Conservation (phyloP, 257 asterid genomes). For the Solanum microdontum region DNA sequence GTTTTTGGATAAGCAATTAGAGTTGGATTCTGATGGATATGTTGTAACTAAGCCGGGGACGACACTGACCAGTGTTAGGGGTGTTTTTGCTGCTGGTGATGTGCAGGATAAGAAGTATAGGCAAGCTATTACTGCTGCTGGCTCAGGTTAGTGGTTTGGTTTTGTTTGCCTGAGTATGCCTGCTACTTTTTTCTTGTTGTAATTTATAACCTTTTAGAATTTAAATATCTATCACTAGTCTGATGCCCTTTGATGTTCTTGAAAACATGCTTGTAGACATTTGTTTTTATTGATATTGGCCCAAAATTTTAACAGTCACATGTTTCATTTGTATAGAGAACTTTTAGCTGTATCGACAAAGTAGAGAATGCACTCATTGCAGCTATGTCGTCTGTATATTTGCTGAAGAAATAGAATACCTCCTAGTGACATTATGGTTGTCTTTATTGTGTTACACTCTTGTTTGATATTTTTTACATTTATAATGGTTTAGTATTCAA, state of each 20-base stretch:
- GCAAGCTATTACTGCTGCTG: constrained; percentile 97
- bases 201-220: background rate
- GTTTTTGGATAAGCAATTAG: constrained; percentile 78
- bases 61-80: constrained; percentile 66
- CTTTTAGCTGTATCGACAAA: background rate
- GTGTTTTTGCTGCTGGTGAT: constrained; percentile 97
- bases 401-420: background rate
- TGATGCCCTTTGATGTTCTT: background rate
- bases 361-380: background rate
- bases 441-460: background rate
- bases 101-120: constrained; percentile 97
- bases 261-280: background rate
- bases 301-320: background rate
- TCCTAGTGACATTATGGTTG: background rate
- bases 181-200: background rate
- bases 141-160: constrained; percentile 50
- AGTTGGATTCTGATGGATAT: constrained; percentile 79
- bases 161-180: background rate
- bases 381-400: background rate
- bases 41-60: constrained; percentile 72
- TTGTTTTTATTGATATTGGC: background rate
- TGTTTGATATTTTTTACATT: background rate
- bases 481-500: background rate
- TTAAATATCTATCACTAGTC: background rate
- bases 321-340: background rate